Conservation (phyloP, 148 eudicot genomes). For the Chenopodium formosanum region DNA sequence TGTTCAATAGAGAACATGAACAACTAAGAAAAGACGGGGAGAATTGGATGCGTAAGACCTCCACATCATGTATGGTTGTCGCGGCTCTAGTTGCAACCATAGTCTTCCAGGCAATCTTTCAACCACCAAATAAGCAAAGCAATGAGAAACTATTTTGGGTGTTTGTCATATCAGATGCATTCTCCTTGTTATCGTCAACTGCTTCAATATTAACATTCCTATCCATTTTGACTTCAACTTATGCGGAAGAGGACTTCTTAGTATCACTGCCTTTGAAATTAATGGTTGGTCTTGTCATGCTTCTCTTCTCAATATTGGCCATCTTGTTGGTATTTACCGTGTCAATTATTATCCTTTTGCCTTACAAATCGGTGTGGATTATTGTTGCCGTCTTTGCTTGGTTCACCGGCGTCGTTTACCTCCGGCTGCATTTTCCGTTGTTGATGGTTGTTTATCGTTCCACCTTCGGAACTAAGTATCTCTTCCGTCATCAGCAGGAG, state of each 20-base stretch:
- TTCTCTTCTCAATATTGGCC: neutral
- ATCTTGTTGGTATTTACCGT: neutral
- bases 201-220: slow-evolving; percentile 25
- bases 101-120: slow-evolving; percentile 1
- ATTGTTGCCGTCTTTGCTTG: neutral
- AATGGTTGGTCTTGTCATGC: neutral
- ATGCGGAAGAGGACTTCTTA: slow-evolving; percentile 33
- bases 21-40: neutral
- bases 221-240: slow-evolving; percentile 33
- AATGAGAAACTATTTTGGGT: slow-evolving; percentile 11
- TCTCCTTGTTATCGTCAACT: neutral
- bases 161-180: neutral
- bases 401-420: neutral
- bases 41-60: slow-evolving; percentile 16
- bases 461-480: neutral
- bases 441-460: neutral
- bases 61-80: slow-evolving; percentile 38
- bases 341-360: neutral
- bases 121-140: slow-evolving; percentile 19
- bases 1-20: slow-evolving; percentile 17
- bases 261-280: neutral
- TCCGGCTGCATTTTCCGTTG: neutral
- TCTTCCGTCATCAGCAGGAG: neutral
- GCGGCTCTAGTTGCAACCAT: slow-evolving; percentile 33
- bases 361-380: neutral